A percentile compares a stretch with the other conserved stretches of the same genome.
phyloP scores from a whole-genome alignment of 2,329 filamentous ascomycete species.

The Botrytis medusae region DNA sequence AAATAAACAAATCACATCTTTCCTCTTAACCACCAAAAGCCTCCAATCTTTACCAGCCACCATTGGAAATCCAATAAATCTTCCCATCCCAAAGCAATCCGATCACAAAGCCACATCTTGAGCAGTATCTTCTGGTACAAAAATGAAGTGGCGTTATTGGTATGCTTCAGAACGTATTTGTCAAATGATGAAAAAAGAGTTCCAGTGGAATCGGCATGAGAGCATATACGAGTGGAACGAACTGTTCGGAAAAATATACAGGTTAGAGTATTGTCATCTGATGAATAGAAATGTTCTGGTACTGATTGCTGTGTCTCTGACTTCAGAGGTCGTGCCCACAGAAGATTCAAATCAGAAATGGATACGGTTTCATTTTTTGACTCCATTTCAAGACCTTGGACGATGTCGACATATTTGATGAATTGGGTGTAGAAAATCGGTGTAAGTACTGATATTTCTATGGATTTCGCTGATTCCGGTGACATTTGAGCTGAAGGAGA shows the following conservation, averaged over 20 bases:
- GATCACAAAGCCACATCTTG: slow-evolving; percentile 11
- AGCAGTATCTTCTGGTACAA: slow-evolving; percentile 6
- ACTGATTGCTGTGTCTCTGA: no score
- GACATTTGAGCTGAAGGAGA: slow-evolving; percentile 38
- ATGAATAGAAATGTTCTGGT: background rate
- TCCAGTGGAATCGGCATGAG: background rate
- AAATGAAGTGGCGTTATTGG: background rate
- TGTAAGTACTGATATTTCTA: slow-evolving; percentile 60
- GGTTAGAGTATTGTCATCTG: background rate
- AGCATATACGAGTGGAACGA: background rate
- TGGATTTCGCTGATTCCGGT: slow-evolving; percentile 30
- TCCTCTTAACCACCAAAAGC: slow-evolving; percentile 11
- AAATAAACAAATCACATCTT: background rate
- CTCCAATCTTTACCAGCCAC: background rate
- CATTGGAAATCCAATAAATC: slow-evolving; percentile 15
- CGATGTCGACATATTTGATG: slow-evolving; percentile 52
- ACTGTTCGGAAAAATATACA: background rate
- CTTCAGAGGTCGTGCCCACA: background rate
- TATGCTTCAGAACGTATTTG: background rate
- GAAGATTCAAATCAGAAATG: background rate
- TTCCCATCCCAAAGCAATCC: slow-evolving; percentile 15
- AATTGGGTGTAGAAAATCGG: slow-evolving; percentile 68
- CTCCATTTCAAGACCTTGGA: background rate
- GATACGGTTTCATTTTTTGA: slow-evolving; percentile 13
- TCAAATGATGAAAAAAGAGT: slow-evolving; percentile 1